A percentile compares a stretch with the other conserved stretches of the same genome.
Conservation (phyloP, 2,329 filamentous ascomycete genomes). For the Diaporthe helianthi region DNA sequence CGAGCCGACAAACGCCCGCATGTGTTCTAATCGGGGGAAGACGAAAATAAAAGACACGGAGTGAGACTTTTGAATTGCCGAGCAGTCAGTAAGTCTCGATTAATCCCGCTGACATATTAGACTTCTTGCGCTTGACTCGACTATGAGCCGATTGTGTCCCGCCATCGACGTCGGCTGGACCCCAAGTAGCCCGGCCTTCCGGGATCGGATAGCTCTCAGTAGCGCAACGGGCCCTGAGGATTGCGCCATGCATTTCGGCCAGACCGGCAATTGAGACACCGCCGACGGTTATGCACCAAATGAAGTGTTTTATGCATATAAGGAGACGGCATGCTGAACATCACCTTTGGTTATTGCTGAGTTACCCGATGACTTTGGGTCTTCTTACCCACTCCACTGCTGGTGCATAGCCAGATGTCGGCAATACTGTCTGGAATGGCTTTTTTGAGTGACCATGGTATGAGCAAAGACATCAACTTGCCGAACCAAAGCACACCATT, state of each 20-base stretch:
- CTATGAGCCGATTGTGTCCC: conserved; percentile 8
- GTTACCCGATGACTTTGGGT: no score
- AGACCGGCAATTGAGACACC: not conserved
- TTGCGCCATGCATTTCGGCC: conserved; percentile 7
- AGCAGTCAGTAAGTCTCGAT: not conserved
- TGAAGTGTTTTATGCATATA: not conserved
- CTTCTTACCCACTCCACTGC: no score
- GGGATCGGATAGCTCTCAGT: conserved; percentile 12
- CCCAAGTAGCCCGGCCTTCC: conserved; percentile 8
- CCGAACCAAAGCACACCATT: not conserved
- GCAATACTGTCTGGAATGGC: not conserved
- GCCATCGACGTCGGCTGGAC: conserved; percentile 8
- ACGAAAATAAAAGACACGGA: not conserved
- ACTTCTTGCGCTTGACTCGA: conserved; percentile 5
- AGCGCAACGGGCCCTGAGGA: conserved; percentile 3
- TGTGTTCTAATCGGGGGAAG: conserved; percentile 5
- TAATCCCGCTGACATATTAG: conserved; percentile 14
- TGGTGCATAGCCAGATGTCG: not conserved
- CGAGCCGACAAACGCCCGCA: conserved; percentile 26
- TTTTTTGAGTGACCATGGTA: not conserved
- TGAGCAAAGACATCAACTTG: not conserved
- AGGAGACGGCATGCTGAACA: not conserved
- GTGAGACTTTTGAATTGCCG: not conserved
- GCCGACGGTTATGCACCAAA: conserved; percentile 2
- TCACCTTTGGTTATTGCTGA: not conserved